Percentiles rank a stretch among this genome's conserved stretches.
Conservation (phyloP, 805 yeast species). For the Cyberlindnera euphorbiiphila region DNA sequence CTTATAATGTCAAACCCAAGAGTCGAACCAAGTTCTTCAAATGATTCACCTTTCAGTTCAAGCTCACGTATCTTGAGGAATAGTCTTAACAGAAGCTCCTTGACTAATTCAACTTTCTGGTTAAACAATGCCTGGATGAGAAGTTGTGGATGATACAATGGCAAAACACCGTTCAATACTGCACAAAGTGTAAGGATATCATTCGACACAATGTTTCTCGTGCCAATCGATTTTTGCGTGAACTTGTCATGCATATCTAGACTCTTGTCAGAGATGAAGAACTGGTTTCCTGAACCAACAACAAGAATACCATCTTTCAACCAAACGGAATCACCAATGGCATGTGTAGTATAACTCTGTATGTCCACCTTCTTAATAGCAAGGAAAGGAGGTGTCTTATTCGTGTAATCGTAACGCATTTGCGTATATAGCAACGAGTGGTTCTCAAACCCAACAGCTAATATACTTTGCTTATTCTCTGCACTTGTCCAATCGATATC, state of each 20-base stretch:
- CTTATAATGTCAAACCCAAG: slow-evolving; percentile 29
- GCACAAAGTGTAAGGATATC: slow-evolving; percentile 65
- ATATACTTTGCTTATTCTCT: slow-evolving; percentile 58
- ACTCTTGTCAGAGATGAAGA: slow-evolving; percentile 72
- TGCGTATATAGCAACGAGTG: slow-evolving; percentile 71
- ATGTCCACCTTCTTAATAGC: slow-evolving; percentile 73
- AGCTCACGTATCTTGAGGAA: slow-evolving; percentile 52
- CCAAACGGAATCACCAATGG: slow-evolving; percentile 90
- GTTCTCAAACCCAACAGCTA: slow-evolving; percentile 73
- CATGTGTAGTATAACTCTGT: slow-evolving; percentile 66
- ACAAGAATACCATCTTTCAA: slow-evolving; percentile 72
- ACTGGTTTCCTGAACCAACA: slow-evolving; percentile 85
- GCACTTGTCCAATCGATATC: slow-evolving; percentile 91
- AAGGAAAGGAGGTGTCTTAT: slow-evolving; percentile 70
- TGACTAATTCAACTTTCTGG: slow-evolving; percentile 52
- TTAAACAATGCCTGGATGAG: slow-evolving; percentile 69
- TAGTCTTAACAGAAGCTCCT: slow-evolving; percentile 51
- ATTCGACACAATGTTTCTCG: slow-evolving; percentile 50
- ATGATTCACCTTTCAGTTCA: slow-evolving; percentile 35
- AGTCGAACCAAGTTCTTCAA: slow-evolving; percentile 27
- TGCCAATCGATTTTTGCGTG: slow-evolving; percentile 52
- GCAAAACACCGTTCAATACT: slow-evolving; percentile 83
- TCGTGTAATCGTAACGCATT: slow-evolving; percentile 84
- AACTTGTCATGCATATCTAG: slow-evolving; percentile 53
- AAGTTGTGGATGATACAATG: slow-evolving; percentile 87